Base-by-base conservation (phyloP, 2,329 filamentous ascomycete genomes). In the Exophiala calicioides region DNA sequence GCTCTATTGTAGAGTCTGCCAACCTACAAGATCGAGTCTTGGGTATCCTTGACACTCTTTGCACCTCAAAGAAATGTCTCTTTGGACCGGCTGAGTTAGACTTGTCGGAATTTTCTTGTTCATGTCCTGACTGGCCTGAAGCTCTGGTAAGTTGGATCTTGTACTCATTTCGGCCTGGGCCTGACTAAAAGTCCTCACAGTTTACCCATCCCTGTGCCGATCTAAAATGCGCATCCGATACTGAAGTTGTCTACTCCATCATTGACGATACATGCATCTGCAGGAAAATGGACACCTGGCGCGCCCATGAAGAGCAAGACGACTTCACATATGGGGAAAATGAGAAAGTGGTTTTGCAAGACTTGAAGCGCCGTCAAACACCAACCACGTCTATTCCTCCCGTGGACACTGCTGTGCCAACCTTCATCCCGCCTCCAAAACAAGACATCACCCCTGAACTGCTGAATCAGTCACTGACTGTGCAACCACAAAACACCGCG, bases 401-500 rank as follows among this genome's bases (percentile, higher is more conserved):
- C 3, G 32, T 38, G 12, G 35, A 50, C 30, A 31, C 37, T 21
- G 38, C 55, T 26, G 33, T 44, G 10, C 55, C 55, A 1, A 48
- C 48, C 13, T 59, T 55, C 45, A 39, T 59, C 9, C 56, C 56
- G 29, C 56, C 56, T n/a, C 55, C 55, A 7, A 52, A 53, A 15
- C 52, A 47, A 19, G 50, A 54, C 33, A 56, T 58, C 39, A 58
- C 57, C 6, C 51, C 49, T 10, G 47, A 44, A 20, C 38, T 59
- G 18, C 39, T 58, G 16, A 52, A 50, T 23, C 38, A 58, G 40
- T 56, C 57, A 5, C 24, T 58, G 15, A 44, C 39, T n/a, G 19
- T 47, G 4, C 55, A 58, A 26, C 49, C 55, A 12, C 49, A 58
- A 23, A 52, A 59, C 18, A 55, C 47, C 8, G 57, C 55, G 23